Percentiles rank a stretch among this genome's conserved stretches.
Conservation (phyloP, 148 eudicot species). For the Chenopodium formosanum region DNA sequence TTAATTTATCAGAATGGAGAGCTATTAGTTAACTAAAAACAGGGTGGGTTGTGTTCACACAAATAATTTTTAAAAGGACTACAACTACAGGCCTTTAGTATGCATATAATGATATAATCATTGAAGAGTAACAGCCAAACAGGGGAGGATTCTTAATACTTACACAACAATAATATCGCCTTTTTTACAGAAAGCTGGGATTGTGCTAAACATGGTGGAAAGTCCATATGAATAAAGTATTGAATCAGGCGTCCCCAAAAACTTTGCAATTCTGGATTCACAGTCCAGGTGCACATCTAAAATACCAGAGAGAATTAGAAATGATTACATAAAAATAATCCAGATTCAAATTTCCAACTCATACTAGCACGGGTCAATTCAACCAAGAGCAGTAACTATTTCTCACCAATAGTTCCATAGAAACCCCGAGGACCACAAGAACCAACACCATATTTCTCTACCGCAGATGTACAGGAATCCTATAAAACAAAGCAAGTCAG, state of each 20-base stretch:
- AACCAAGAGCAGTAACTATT: slow-evolving; percentile 2
- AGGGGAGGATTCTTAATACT: slow-evolving; percentile 40
- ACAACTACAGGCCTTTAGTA: background rate
- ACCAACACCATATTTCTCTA: slow-evolving; percentile 97
- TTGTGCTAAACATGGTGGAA: slow-evolving; percentile 91
- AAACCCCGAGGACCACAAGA: slow-evolving; percentile 99
- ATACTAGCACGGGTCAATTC: background rate
- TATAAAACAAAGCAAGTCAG: slow-evolving; percentile 34
- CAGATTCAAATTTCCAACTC: background rate
- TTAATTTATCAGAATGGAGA: background rate
- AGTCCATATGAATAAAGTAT: slow-evolving; percentile 94
- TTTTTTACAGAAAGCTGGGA: slow-evolving; percentile 95
- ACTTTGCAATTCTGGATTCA: slow-evolving; percentile 85
- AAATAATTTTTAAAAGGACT: too few relatives aligned
- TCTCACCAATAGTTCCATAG: slow-evolving; percentile 92
- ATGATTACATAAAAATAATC: background rate
- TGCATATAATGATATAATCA: background rate
- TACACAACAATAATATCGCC: slow-evolving; percentile 90
- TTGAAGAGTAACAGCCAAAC: background rate
- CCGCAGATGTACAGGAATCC: slow-evolving; percentile 82
- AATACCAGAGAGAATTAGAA: slow-evolving; percentile 17
- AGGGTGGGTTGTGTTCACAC: background rate
- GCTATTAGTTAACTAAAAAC: background rate
- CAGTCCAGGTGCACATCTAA: slow-evolving; percentile 98
- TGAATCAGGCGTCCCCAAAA: slow-evolving; percentile 92